Conservation (phyloP, 345 rosid genomes). For the Linum tenue region DNA sequence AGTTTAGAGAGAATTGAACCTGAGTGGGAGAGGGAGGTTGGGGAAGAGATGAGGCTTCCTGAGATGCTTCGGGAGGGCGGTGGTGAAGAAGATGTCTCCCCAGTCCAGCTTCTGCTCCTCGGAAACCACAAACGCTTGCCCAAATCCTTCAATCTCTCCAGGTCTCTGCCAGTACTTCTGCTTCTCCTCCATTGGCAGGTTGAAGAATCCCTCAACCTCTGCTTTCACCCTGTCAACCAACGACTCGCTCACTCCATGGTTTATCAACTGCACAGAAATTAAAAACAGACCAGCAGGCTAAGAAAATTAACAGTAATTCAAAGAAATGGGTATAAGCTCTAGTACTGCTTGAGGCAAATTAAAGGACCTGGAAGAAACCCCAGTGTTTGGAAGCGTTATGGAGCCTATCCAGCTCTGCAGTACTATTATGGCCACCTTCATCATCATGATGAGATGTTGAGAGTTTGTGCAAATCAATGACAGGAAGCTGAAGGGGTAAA, state of each 20-base stretch:
- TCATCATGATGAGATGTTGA: too few species aligned
- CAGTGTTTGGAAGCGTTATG: neutral
- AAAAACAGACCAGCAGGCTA: neutral
- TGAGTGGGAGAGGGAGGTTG: constrained; percentile 5
- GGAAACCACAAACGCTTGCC: neutral
- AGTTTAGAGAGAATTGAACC: neutral
- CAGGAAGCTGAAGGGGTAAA: too few species aligned
- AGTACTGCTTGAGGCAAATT: too few species aligned
- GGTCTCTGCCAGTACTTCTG: constrained; percentile 2
- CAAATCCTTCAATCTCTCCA: neutral
- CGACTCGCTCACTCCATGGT: constrained; percentile 12
- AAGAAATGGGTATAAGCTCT: too few species aligned
- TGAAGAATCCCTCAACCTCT: constrained; percentile 9
- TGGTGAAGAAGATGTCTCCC: constrained; percentile 14
- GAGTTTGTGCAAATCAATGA: too few species aligned
- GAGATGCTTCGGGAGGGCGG: constrained; percentile 8
- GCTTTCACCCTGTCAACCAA: constrained; percentile 11
- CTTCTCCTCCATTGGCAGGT: constrained; percentile 14
- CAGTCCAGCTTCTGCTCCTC: constrained; percentile 6
- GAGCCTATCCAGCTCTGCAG: neutral
- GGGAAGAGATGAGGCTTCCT: constrained; percentile 13
- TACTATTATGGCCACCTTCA: too few species aligned
- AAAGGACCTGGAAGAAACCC: neutral
- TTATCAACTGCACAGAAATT: constrained; percentile 9
- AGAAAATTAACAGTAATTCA: too few species aligned